A percentile compares a stretch with the other conserved stretches of the same genome.
phyloP scores from a whole-genome alignment of 371 early-diverging fungal genomes.

The Mucor racemosus region DNA sequence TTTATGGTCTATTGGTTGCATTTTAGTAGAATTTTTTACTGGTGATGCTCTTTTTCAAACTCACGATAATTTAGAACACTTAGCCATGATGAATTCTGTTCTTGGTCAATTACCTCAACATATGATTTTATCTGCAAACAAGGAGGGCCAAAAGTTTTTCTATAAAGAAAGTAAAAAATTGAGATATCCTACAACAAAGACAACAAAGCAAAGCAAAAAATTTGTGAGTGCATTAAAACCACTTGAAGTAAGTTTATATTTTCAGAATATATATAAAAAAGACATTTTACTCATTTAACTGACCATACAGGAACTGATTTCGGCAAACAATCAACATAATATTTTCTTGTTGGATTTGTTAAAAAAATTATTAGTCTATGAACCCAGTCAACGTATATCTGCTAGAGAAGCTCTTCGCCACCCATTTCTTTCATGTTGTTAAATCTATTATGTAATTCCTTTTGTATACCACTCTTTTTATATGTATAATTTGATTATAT shows the following conservation, averaged over 20 bases:
- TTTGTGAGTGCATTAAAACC: conserved; percentile 66
- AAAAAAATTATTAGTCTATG: conserved; percentile 78
- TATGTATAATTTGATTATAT: not conserved
- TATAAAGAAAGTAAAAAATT: conserved; percentile 48
- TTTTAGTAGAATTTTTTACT: conserved; percentile 90
- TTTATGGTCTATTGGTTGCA: conserved; percentile 97
- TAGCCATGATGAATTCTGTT: conserved; percentile 74
- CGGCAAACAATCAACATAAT: conserved; percentile 32
- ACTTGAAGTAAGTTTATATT: conserved; percentile 49
- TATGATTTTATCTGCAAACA: conserved; percentile 33
- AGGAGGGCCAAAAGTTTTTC: conserved; percentile 63
- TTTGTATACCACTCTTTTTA: not conserved
- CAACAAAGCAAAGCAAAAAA: conserved; percentile 62
- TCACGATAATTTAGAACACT: conserved; percentile 80
- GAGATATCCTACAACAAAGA: conserved; percentile 65
- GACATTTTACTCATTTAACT: not conserved
- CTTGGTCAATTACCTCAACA: conserved; percentile 42
- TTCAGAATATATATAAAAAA: not conserved
- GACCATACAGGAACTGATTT: conserved; percentile 33
- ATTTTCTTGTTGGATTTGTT: conserved; percentile 69
- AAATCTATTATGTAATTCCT: conserved; percentile 2
- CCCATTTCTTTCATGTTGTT: conserved; percentile 67
- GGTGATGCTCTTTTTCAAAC: conserved; percentile 95
- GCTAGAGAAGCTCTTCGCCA: conserved; percentile 84
- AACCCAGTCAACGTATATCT: conserved; percentile 84